Evolutionary conservation across 2,329 filamentous ascomycete genomes (phyloP).

Genomic region (Torrubiella hemipterigena): DNA sequence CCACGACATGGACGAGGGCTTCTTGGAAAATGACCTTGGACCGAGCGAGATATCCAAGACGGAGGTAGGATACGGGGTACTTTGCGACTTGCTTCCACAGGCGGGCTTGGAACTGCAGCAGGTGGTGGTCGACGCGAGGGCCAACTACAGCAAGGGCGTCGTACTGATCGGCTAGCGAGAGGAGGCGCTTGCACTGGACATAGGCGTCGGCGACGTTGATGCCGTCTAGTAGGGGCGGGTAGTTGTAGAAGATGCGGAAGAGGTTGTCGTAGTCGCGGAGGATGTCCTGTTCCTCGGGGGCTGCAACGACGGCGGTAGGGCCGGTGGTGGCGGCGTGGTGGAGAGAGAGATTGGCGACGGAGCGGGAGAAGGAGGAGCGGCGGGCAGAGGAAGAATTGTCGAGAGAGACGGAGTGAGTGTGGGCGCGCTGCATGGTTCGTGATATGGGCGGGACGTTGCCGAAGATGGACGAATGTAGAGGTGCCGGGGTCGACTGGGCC

Average conservation of each 20-base stretch:
- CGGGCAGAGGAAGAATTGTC: conserved; percentile 5
- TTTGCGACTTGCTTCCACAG: conserved; percentile 96
- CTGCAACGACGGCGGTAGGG: conserved; percentile 25
- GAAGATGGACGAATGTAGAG: conserved; percentile 16
- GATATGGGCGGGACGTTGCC: conserved; percentile 21
- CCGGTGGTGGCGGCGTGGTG: no score
- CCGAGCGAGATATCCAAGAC: conserved; percentile 74
- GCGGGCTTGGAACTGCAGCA: conserved; percentile 80
- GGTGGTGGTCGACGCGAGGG: conserved; percentile 82
- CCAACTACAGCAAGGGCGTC: conserved; percentile 82
- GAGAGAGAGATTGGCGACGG: conserved; percentile 65
- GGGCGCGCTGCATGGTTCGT: conserved; percentile 18
- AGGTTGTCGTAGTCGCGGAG: conserved; percentile 92
- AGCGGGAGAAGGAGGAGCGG: conserved; percentile 58
- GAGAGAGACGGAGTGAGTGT: conserved; percentile 41
- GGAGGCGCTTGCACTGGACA: conserved; percentile 82
- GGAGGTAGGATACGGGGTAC: conserved; percentile 85
- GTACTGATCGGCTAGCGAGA: conserved; percentile 87
- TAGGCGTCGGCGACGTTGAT: conserved; percentile 89
- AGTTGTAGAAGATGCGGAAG: conserved; percentile 93
- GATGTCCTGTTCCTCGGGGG: conserved; percentile 57
- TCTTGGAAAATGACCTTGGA: conserved; percentile 78
- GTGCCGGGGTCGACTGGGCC: conserved; percentile 11
- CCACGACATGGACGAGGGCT: conserved; percentile 85
- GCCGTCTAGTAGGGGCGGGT: conserved; percentile 67